Evolutionary conservation across 306 rosid genomes (phyloP).

Genomic region (Quillaja saponaria): DNA sequence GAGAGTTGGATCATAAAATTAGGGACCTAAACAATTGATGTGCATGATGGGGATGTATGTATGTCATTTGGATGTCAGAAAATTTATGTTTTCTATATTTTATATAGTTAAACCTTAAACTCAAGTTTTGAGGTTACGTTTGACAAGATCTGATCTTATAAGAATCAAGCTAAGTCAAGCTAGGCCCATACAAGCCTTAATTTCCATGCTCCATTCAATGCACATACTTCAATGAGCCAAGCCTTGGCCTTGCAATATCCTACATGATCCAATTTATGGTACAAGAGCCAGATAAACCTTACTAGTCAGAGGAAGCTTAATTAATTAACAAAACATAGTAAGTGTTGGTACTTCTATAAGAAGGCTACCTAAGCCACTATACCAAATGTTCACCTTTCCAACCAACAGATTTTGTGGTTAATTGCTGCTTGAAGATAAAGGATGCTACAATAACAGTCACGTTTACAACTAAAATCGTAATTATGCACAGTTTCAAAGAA

Average conservation of each 20-base stretch:
- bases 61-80: no score
- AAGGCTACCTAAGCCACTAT: slow-evolving; percentile 37
- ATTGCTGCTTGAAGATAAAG: slow-evolving; percentile 56
- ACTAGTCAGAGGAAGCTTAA: slow-evolving; percentile 23
- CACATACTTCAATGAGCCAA: slow-evolving; percentile 14
- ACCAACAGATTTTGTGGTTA: slow-evolving; percentile 55
- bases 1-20: slow-evolving; percentile 15
- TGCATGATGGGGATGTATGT: slow-evolving; percentile 13
- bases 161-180: no score
- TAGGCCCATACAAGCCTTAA: no score
- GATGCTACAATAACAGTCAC: slow-evolving; percentile 47
- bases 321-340: slow-evolving; percentile 9
- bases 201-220: no score
- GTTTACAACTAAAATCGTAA: slow-evolving; percentile 54
- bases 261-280: slow-evolving; percentile 23
- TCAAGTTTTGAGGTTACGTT: no score
- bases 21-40: background rate
- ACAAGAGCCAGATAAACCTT: slow-evolving; percentile 26
- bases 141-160: no score
- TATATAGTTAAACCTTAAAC: no score
- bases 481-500: slow-evolving; percentile 36
- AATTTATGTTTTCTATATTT: no score
- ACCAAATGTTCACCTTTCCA: slow-evolving; percentile 41
- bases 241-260: slow-evolving; percentile 28
- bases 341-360: slow-evolving; percentile 28